A percentile compares a stretch with the other conserved stretches of the same genome.
phyloP scores from a whole-genome alignment of 2,329 filamentous ascomycete species.

The Macrophomina pseudophaseolina region DNA sequence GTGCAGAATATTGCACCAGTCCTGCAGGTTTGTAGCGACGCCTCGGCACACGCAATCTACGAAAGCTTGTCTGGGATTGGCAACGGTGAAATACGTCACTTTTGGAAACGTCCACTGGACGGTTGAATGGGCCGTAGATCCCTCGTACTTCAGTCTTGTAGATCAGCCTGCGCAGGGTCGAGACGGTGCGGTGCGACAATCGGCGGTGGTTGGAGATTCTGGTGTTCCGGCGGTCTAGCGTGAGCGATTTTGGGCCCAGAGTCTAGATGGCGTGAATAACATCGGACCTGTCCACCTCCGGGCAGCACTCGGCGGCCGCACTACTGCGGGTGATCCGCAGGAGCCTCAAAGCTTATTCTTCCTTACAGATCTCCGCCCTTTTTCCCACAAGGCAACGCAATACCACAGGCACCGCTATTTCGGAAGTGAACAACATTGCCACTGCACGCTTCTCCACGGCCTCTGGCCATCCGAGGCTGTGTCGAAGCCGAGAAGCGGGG shows the following conservation, averaged over 20 bases:
- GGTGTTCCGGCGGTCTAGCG: background rate
- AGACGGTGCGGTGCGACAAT: background rate
- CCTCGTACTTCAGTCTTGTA: background rate
- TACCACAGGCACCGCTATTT: background rate
- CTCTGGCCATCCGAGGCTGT: background rate
- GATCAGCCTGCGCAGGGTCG: background rate
- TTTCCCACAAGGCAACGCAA: background rate
- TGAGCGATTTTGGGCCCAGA: conserved; percentile 9
- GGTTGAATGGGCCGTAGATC: background rate
- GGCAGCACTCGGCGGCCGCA: background rate
- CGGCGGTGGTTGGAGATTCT: background rate
- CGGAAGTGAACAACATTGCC: background rate
- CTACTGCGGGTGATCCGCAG: conserved; percentile 18
- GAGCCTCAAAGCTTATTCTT: conserved; percentile 20
- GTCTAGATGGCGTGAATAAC: background rate
- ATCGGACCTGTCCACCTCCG: background rate
- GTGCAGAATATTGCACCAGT: background rate
- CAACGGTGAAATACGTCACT: background rate
- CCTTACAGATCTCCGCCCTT: background rate
- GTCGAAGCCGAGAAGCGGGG: background rate
- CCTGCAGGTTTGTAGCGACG: background rate
- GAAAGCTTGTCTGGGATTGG: background rate
- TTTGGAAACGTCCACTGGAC: background rate
- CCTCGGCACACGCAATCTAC: background rate
- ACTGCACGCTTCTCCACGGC: background rate